A percentile compares a stretch with the other conserved stretches of the same genome.
Conservation (phyloP, 768 basidiomycete genomes). For the Asterophora lycoperdoides region DNA sequence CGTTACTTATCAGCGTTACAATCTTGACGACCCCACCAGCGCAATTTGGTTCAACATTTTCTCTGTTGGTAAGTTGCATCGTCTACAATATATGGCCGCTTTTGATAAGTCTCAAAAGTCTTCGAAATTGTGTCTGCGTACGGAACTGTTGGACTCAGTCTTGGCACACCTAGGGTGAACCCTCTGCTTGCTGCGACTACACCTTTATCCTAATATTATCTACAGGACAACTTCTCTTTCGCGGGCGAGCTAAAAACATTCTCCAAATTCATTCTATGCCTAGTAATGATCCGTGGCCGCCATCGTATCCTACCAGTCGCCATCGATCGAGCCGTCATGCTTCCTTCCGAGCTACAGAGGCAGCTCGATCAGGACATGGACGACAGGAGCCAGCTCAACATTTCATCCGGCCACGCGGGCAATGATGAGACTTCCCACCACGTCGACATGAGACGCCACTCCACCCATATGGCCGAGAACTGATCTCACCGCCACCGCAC, state of each 20-base stretch:
- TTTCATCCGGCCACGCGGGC: not conserved
- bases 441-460: conserved; percentile 5
- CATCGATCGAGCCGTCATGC: conserved; percentile 82
- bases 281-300: conserved; percentile 92
- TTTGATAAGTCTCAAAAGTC: conserved; percentile 36
- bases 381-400: conserved; percentile 1
- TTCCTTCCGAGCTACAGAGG: conserved; percentile 60
- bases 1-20: conserved; percentile 41
- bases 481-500: not conserved
- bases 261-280: conserved; percentile 82
- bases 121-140: conserved; percentile 89
- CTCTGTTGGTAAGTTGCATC: conserved; percentile 50
- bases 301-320: conserved; percentile 87
- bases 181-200: not conserved
- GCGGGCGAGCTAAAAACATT: conserved; percentile 72
- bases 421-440: conserved; percentile 4
- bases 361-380: conserved; percentile 18
- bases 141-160: conserved; percentile 83
- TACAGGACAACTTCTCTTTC: conserved; percentile 75
- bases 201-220: not conserved
- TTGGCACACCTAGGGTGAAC: conserved; percentile 79
- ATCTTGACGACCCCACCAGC: conserved; percentile 49
- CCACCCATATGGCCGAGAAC: not conserved
- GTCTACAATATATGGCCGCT: not conserved
- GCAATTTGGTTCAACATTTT: conserved; percentile 83